Evolutionary conservation across 352 stramenopile genomes (phyloP).

Genomic region (Lagenidium sp.): DNA sequence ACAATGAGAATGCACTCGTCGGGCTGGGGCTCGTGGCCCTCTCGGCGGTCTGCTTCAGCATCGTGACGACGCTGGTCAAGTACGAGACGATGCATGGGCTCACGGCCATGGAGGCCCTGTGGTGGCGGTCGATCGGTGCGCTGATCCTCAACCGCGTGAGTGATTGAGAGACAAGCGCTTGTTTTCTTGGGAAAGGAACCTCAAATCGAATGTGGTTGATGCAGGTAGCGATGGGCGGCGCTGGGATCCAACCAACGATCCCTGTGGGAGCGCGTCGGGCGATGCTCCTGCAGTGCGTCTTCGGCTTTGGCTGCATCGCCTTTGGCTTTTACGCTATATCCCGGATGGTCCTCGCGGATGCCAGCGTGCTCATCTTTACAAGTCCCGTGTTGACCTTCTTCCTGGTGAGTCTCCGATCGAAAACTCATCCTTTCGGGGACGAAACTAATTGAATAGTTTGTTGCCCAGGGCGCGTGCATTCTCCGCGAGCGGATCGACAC

Average conservation of each 20-base stretch:
- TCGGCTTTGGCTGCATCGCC: slow-evolving; percentile 41
- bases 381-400: slow-evolving; percentile 63
- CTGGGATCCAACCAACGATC: slow-evolving; percentile 15
- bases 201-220: background rate
- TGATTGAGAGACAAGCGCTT: too few species aligned
- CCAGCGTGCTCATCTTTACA: slow-evolving; percentile 52
- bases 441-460: too few species aligned
- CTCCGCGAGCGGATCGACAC: slow-evolving; percentile 22
- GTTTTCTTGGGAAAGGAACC: background rate
- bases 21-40: slow-evolving; percentile 32
- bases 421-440: too few species aligned
- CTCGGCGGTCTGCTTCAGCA: slow-evolving; percentile 44
- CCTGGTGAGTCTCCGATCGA: slow-evolving; percentile 37
- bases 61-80: slow-evolving; percentile 49
- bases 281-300: slow-evolving; percentile 33
- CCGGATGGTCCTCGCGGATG: slow-evolving; percentile 63
- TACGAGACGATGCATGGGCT: slow-evolving; percentile 29
- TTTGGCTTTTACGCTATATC: slow-evolving; percentile 65
- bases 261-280: slow-evolving; percentile 9
- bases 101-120: slow-evolving; percentile 41
- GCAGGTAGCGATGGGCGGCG: slow-evolving; percentile 21
- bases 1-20: slow-evolving; percentile 4
- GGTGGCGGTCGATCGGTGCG: slow-evolving; percentile 39
- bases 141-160: slow-evolving; percentile 33
- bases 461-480: slow-evolving; percentile 13